Base-by-base conservation (phyloP, 2,329 filamentous ascomycete species). In the Cadophora gregata region DNA sequence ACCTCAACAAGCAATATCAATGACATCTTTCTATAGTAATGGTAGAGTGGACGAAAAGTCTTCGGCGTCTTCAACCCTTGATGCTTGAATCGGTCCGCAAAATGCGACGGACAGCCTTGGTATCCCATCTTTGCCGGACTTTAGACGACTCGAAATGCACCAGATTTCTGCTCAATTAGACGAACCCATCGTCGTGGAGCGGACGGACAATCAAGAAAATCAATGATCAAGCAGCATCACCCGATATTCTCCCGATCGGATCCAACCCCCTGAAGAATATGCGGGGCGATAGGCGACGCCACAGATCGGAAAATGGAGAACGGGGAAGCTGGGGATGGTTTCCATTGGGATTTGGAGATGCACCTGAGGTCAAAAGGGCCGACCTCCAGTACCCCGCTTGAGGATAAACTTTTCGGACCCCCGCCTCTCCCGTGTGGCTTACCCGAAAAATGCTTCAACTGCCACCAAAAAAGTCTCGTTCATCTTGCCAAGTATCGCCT, bases 201-300 rank as follows among this genome's bases (percentile, higher is more conserved):
- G 21, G 36, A 59, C 12, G 24, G 21, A n/a, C 8, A 16, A 19
- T 24, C n/a, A 29, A 10, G 14, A 42, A 5, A 16, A 5, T 24
- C 36, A 16, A 45, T 45, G 29, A 31, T 45, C 31, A 9, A 53
- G n/a, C 19, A 33, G 10, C 27, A n/a, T 9, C 6, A 53, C 9
- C 63, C 63, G 63, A 59, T 31, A 55, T 42, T 64, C 27, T 38
- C 42, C 63, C 63, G 47, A 14, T 38, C 36, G 12, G 36, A 14
- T 12, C 12, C 36, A 7, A 14, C 12, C 36, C 36, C 3, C 12
- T 38, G 6, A 16, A 3, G 3, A 38, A 38, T 7, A 25, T 63
- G 61, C 50, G 61, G 61, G 61, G 50, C 60, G 36, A 63, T 63
- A 63, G 33, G 48, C 60, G 60, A 56, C 31, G 24, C 36, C 33